Evolutionary conservation across 352 stramenopile genomes (phyloP).

Genomic region (Pythium oligandrum): DNA sequence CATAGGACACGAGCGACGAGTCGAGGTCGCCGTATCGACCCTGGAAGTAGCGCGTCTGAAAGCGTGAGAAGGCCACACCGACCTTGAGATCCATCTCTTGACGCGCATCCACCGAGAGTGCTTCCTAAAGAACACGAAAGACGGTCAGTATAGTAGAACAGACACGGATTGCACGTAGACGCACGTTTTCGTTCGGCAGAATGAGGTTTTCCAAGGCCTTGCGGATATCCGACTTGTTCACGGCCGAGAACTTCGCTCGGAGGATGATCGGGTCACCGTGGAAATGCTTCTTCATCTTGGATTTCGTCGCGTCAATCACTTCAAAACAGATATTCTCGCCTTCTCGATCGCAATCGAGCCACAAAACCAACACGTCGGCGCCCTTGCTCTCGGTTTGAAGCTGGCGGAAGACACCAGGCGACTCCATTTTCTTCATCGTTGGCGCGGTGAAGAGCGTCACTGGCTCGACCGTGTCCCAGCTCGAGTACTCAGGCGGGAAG

Average conservation of each 20-base stretch:
- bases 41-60: constrained; percentile 89
- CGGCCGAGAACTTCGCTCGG: constrained; percentile 76
- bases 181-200: constrained; percentile 50
- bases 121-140: constrained; percentile 29
- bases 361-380: constrained; percentile 71
- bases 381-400: constrained; percentile 38
- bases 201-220: constrained; percentile 53
- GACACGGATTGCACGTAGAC: background rate
- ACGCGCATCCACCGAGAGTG: constrained; percentile 74
- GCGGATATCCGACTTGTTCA: constrained; percentile 67
- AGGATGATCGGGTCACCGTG: constrained; percentile 41
- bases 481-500: constrained; percentile 67
- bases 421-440: constrained; percentile 46
- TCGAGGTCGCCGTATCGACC: constrained; percentile 87
- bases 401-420: constrained; percentile 24
- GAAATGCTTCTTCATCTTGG: constrained; percentile 57
- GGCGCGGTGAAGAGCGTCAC: constrained; percentile 67
- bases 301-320: constrained; percentile 72
- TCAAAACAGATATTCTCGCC: constrained; percentile 93
- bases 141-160: too few species aligned
- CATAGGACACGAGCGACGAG: constrained; percentile 77
- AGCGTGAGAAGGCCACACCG: constrained; percentile 83
- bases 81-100: constrained; percentile 91
- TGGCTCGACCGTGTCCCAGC: constrained; percentile 73
- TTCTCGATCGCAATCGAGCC: constrained; percentile 91